These are phyloP conservation scores for Spinellus fusiger DNA, from an alignment of 192 early-diverging fungal genomes.

Conservation along the genomic window DNA sequence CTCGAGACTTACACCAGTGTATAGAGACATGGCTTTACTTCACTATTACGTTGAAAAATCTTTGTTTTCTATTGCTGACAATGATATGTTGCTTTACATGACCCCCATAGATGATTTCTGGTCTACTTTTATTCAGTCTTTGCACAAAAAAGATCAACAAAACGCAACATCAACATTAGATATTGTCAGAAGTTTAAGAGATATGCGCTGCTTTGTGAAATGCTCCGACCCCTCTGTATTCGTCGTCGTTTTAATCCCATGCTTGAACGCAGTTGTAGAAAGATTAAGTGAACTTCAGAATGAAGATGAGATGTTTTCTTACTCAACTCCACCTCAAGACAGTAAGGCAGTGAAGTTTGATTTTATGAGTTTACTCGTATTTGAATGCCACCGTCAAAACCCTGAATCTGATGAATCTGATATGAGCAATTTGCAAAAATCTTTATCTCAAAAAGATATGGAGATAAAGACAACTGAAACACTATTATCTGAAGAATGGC, in stretches of 20 bases:
- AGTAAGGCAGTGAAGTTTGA: neutral
- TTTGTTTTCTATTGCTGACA: constrained; percentile 37
- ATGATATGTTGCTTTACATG: constrained; percentile 37
- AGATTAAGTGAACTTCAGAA: constrained; percentile 6
- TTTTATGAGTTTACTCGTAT: constrained; percentile 35
- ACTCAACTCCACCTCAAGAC: neutral
- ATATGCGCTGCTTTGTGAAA: constrained; percentile 55
- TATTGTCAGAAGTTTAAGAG: constrained; percentile 32
- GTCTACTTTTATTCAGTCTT: constrained; percentile 28
- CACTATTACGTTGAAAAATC: constrained; percentile 49
- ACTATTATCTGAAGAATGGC: constrained; percentile 7
- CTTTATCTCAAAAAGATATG: neutral
- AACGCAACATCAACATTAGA: constrained; percentile 28
- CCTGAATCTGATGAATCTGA: neutral
- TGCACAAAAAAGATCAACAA: constrained; percentile 22
- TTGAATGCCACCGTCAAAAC: constrained; percentile 47
- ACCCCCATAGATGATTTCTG: constrained; percentile 36
- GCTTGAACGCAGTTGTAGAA: constrained; percentile 31
- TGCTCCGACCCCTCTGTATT: constrained; percentile 39
- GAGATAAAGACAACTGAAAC: constrained; percentile 7
- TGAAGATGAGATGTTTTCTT: neutral
- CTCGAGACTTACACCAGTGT: constrained; percentile 12
- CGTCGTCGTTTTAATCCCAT: constrained; percentile 42
- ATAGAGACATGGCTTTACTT: constrained; percentile 39
- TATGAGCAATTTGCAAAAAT: neutral